Evolutionary conservation across 352 stramenopile species (phyloP), one percentile per base, ranked within the genome.

Genomic region (Elongisporangium undulatum): DNA sequence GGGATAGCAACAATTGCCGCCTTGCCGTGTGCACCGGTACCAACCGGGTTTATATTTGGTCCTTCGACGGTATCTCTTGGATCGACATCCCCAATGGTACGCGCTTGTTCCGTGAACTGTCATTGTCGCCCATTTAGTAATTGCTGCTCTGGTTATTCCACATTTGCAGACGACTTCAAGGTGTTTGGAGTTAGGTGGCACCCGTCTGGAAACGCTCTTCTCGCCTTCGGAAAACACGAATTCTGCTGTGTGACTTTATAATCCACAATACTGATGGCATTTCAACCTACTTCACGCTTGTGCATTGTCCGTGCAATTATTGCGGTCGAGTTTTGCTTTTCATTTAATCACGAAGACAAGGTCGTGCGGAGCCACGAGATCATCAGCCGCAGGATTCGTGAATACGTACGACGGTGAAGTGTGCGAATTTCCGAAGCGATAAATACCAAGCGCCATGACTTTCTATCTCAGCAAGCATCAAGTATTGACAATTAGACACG

Each of bases 1-100:
- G 85, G 85, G 79, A 90, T 29, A 77, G 80, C 0, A 55, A 67
- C 4, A 39, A 72, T 8, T 63, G 20, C 22, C 80, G 76, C 19
- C 68, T 95, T 3, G 83, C 82, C 0, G 74, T 95, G 12, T 82
- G 73, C 15, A 85, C 73, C 6, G 82, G 74, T 0, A 65, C 80
- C 38, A 84, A 79, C 56, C 82, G 80, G 2, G 79, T 95, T 17
- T 83, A 90, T 23, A 61, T 95, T 12, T 95, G 85, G 85, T 77
- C 78, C 0, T 61, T 57, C 10, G 67, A 79, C 6, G 80, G 79
- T 6, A 68, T 93, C 3, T 90, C 82, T 1, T 95, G 85, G 85
- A 62, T 90, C 49, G 77, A 90, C 21, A 77, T 92, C 24, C 80
- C 80, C 1, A 73, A 58, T 48, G 69, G 69, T 81, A 58, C 2